phyloP scores from a whole-genome alignment of 108 stramenopile species.

The Nitzschia sp. region DNA sequence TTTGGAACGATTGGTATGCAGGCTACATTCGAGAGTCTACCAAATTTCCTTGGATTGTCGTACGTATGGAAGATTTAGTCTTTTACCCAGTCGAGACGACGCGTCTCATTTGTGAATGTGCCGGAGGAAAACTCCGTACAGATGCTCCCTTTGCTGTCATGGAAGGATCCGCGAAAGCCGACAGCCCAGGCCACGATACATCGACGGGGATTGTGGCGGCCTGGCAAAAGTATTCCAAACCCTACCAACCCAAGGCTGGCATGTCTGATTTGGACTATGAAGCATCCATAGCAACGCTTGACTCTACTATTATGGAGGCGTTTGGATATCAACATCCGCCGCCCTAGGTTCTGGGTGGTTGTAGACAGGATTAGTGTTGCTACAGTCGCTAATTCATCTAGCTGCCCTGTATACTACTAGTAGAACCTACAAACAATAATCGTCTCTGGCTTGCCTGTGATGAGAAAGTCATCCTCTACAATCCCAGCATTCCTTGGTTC shows the following conservation, averaged over 20 bases:
- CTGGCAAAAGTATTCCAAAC: constrained; percentile 73
- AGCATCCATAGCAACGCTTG: constrained; percentile 40
- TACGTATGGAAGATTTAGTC: constrained; percentile 65
- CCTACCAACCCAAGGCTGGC: constrained; percentile 41
- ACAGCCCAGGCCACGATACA: constrained; percentile 70
- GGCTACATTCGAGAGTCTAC: constrained; percentile 48
- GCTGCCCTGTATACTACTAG: no score
- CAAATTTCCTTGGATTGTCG: constrained; percentile 51
- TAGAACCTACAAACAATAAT: no score
- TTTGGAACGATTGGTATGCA: constrained; percentile 84
- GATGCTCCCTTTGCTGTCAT: constrained; percentile 54
- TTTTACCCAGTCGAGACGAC: constrained; percentile 59
- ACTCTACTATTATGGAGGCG: constrained; percentile 47
- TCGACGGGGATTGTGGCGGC: constrained; percentile 65
- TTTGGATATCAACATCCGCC: constrained; percentile 70
- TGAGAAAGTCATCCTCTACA: no score
- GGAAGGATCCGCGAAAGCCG: constrained; percentile 70
- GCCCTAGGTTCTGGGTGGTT: background rate
- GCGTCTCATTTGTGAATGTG: constrained; percentile 67
- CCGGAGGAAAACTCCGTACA: constrained; percentile 64
- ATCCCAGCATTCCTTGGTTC: no score
- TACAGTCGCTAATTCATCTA: no score
- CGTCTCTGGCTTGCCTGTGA: no score
- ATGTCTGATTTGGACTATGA: constrained; percentile 56
- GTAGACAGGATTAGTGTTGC: no score